Base-by-base conservation (phyloP, 1,284 basidiomycete genomes). In the Cryptococcus depauperatus region DNA sequence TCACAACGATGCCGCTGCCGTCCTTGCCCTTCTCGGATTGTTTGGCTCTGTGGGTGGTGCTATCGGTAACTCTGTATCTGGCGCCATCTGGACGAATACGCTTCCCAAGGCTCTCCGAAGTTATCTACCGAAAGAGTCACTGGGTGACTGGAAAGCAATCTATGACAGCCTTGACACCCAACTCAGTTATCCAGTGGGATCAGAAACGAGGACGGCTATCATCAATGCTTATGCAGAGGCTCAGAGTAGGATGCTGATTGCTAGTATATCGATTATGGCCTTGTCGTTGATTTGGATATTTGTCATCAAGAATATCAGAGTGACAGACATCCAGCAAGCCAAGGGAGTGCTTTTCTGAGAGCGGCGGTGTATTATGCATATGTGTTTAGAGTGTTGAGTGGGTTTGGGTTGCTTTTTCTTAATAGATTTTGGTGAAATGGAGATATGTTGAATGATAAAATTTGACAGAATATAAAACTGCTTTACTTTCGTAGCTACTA, bases 51-150 rank as follows among this genome's bases (percentile, higher is more conserved):
- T 62, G 43, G 71, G 68, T 14, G 62, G 62, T 8, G 64, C 67
- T 1, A 48, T 70, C 37, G 69, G 70, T 21, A 56, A 56, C 42
- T 50, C 59, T 4, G 58, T 71, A 49, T 71, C 68, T 5, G 71
- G 69, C 23, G 68, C 69, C 8, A 69, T 73, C 51, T 73, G 72
- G 72, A 72, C 72, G 6, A 47, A 72, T 47, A 61, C 64, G 1
- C 52, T 73, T 2, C 69, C 70, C 37, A 43, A 44, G 5, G 50
- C 55, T 26, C 55, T 73, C 16, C 30, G 47, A 23, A 25, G 41
- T 18, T 46, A 54, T 3, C 52, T 72, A 5, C 53, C 72, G 22
- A 64, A 59, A 26, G 59, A 62, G 7, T 54, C 65, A 0, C 43
- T 68, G 2, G 60, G 55, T 6, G 46, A 52, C 34, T 56, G 48